Evolutionary conservation across 75 land plant genomes (phyloP), one percentile per base, ranked within the genome.

Genomic region (Selaginella tamariscina): DNA sequence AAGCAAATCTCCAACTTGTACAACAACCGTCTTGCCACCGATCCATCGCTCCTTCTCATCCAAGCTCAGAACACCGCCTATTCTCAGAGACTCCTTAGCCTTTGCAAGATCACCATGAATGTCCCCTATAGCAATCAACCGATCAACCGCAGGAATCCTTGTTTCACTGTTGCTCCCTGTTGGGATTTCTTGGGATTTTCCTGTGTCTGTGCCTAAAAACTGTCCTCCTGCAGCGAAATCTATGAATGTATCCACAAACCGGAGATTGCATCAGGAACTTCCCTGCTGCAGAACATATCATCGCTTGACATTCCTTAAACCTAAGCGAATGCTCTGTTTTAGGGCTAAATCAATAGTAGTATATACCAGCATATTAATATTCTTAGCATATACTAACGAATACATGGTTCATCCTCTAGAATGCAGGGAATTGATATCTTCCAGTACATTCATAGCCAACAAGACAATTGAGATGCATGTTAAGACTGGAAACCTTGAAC

Each of bases 241-340:
- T n/a, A n/a, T n/a, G 73, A 94, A 94, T 26, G 96, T 74, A 77
- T 94, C 98, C 56, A 87, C 83, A 72, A 94, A 93, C 5, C 86
- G 28, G 91, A 86, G 73, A 93, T 63, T 24, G 76, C 67, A 23
- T 62, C 0, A 0, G 94, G 98, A 26, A 78, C 68, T 49, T 65
- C n/a, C n/a, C n/a, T 30, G 68, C 24, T 32, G 72, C 82, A 80
- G 13, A 67, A n/a, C n/a, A n/a, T n/a, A n/a, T n/a, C n/a, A n/a
- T n/a, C n/a, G n/a, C n/a, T n/a, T n/a, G n/a, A n/a, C n/a, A n/a
- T n/a, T n/a, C n/a, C n/a, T n/a, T n/a, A n/a, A n/a, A n/a, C n/a
- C n/a, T n/a, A n/a, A n/a, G n/a, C n/a, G n/a, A n/a, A n/a, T n/a
- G n/a, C n/a, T n/a, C n/a, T n/a, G n/a, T n/a, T n/a, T n/a, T n/a